Evolutionary conservation across 306 rosid genomes (phyloP).

Genomic region (Sicyos baderoa): DNA sequence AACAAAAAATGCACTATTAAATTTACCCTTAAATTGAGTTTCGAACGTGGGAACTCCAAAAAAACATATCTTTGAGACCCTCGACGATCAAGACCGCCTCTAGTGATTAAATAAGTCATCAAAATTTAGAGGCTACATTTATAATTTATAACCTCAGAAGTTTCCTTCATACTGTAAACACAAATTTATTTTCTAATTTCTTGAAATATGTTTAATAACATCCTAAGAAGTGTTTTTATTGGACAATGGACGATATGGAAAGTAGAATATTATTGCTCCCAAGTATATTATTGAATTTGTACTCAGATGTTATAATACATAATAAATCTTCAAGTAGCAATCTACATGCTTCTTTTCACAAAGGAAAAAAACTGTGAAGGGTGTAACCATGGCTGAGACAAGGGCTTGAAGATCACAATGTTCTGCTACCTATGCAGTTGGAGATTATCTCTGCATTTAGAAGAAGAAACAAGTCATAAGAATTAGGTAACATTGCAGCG

Average conservation of each 20-base stretch:
- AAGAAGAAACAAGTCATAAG: conserved; percentile 2
- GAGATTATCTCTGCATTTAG: conserved; percentile 16
- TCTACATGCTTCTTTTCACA: conserved; percentile 16
- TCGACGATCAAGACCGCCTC: no score
- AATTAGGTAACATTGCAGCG: not conserved
- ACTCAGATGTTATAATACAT: conserved; percentile 6
- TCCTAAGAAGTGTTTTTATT: not conserved
- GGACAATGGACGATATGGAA: not conserved
- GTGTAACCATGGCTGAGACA: conserved; percentile 5
- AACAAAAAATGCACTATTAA: no score
- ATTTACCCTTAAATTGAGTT: no score
- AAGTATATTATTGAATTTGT: conserved; percentile 4
- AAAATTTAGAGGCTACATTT: no score
- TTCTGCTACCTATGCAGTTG: conserved; percentile 8
- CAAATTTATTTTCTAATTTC: not conserved
- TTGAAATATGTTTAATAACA: not conserved
- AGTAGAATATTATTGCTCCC: not conserved
- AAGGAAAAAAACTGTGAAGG: conserved; percentile 9
- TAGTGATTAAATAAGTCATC: no score
- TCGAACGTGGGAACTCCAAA: no score
- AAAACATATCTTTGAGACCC: no score
- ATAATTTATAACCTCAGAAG: no score
- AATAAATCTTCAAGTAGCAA: conserved; percentile 16
- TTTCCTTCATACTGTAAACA: not conserved
- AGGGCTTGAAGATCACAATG: conserved; percentile 6